These are phyloP conservation scores for Cordyceps pruinosa DNA, from an alignment of 2,329 filamentous ascomycete species.

Conservation along the genomic window DNA sequence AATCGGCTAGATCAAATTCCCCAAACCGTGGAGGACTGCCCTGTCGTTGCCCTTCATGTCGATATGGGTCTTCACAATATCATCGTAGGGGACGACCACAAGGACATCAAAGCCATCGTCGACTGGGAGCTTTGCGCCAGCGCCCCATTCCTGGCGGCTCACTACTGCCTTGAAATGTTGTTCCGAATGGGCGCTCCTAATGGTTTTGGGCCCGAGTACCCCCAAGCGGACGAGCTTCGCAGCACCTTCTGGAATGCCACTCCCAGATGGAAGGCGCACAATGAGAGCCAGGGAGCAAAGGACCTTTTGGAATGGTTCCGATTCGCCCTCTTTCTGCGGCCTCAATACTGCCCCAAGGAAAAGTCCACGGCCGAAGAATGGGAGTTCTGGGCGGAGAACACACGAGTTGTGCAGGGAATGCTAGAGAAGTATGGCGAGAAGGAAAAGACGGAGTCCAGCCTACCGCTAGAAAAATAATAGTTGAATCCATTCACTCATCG, in stretches of 20 bases:
- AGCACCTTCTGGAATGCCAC: slow-evolving; percentile 15
- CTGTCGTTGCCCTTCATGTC: not conserved
- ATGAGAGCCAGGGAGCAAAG: slow-evolving; percentile 9
- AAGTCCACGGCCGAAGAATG: not conserved
- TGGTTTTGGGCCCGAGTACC: slow-evolving; percentile 5
- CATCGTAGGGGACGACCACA: slow-evolving; percentile 12
- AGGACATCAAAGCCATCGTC: slow-evolving; percentile 15
- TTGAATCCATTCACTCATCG: too few relatives aligned
- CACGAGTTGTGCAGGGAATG: slow-evolving; percentile 13
- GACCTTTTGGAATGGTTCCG: slow-evolving; percentile 15
- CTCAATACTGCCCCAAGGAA: slow-evolving; percentile 10
- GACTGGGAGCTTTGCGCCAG: slow-evolving; percentile 16
- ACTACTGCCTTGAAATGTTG: slow-evolving; percentile 13
- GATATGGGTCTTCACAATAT: slow-evolving; percentile 16
- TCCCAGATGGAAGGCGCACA: slow-evolving; percentile 14
- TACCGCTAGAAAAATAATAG: too few relatives aligned
- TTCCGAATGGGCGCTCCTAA: slow-evolving; percentile 15
- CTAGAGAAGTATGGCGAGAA: slow-evolving; percentile 5
- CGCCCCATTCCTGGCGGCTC: slow-evolving; percentile 13
- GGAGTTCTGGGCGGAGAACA: slow-evolving; percentile 14
- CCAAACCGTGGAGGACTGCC: slow-evolving; percentile 13
- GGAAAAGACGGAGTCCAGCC: too few relatives aligned
- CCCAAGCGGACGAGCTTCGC: slow-evolving; percentile 12
- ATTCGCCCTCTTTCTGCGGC: slow-evolving; percentile 14
- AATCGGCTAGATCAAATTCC: slow-evolving; percentile 13